Conservation (phyloP, 2,329 filamentous ascomycete genomes). For the Pyrenochaeta sp. region DNA sequence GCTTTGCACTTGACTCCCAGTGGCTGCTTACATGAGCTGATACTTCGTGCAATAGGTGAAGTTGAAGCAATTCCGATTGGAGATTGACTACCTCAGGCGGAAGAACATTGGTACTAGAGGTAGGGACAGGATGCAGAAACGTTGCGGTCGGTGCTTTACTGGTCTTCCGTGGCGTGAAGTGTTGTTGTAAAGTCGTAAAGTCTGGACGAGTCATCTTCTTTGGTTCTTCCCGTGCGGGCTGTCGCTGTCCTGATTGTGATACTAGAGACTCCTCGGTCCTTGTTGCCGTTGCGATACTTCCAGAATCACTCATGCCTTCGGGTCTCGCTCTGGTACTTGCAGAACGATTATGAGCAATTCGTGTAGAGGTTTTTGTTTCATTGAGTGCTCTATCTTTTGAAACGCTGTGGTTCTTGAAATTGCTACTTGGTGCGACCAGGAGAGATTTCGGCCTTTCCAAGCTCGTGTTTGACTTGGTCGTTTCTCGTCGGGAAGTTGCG, state of each 20-base stretch:
- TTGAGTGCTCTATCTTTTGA: slow-evolving; percentile 17
- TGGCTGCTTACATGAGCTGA: slow-evolving; percentile 29
- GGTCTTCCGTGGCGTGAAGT: slow-evolving; percentile 50
- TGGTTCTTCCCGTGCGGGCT: slow-evolving; percentile 29
- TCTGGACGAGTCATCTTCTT: slow-evolving; percentile 40
- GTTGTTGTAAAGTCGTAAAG: slow-evolving; percentile 51
- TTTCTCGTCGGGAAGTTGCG: slow-evolving; percentile 20
- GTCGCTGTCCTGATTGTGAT: slow-evolving; percentile 25
- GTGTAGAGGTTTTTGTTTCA: slow-evolving; percentile 26
- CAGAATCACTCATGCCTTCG: slow-evolving; percentile 17
- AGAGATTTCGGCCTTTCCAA: slow-evolving; percentile 39
- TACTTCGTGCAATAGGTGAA: slow-evolving; percentile 46
- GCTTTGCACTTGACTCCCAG: slow-evolving; percentile 48
- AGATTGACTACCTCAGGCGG: slow-evolving; percentile 41
- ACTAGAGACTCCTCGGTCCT: slow-evolving; percentile 20
- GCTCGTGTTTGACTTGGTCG: slow-evolving; percentile 17
- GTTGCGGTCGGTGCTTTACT: slow-evolving; percentile 47
- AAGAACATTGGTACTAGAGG: slow-evolving; percentile 26
- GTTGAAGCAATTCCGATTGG: slow-evolving; percentile 50
- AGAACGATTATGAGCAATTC: slow-evolving; percentile 37
- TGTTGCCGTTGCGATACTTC: slow-evolving; percentile 12
- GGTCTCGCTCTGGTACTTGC: slow-evolving; percentile 31
- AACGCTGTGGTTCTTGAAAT: slow-evolving; percentile 11
- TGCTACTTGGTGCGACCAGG: slow-evolving; percentile 19
- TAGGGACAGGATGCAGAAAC: slow-evolving; percentile 44